phyloP scores from a whole-genome alignment of 805 yeast genomes.

The Kluyveromyces siamensis region DNA sequence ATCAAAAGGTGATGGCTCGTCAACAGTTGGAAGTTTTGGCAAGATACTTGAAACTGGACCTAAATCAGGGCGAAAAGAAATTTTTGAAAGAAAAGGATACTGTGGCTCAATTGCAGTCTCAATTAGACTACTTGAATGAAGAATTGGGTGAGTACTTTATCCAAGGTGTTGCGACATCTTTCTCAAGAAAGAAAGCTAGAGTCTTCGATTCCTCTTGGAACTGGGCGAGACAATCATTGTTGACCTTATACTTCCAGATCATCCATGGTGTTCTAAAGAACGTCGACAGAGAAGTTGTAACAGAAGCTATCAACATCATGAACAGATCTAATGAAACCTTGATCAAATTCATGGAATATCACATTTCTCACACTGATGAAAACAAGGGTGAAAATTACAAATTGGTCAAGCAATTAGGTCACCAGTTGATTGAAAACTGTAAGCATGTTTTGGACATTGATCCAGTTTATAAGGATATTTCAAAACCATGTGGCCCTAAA shows the following conservation, averaged over 20 bases:
- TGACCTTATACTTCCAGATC: conserved; percentile 89
- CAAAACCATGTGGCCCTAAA: conserved; percentile 91
- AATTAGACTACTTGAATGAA: conserved; percentile 64
- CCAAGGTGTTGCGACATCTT: conserved; percentile 80
- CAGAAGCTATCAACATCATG: conserved; percentile 95
- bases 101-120: conserved; percentile 71
- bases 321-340: conserved; percentile 91
- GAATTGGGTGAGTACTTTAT: conserved; percentile 93
- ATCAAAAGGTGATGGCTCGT: conserved; percentile 40
- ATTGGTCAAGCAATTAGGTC: conserved; percentile 83
- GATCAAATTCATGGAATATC: conserved; percentile 94
- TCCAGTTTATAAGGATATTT: conserved; percentile 94
- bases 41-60: conserved; percentile 85
- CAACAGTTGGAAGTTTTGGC: conserved; percentile 81
- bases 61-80: conserved; percentile 84
- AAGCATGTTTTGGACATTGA: conserved; percentile 67
- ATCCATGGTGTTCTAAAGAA: conserved; percentile 87
- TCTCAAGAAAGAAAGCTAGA: conserved; percentile 89
- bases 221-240: conserved; percentile 98
- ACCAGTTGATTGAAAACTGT: conserved; percentile 92
- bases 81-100: conserved; percentile 73
- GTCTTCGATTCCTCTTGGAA: conserved; percentile 98
- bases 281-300: conserved; percentile 91
- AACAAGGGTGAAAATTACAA: conserved; percentile 85
- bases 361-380: conserved; percentile 50